phyloP scores from a whole-genome alignment of 176 grass and related monocot species.

The Ensete ventricosum region DNA sequence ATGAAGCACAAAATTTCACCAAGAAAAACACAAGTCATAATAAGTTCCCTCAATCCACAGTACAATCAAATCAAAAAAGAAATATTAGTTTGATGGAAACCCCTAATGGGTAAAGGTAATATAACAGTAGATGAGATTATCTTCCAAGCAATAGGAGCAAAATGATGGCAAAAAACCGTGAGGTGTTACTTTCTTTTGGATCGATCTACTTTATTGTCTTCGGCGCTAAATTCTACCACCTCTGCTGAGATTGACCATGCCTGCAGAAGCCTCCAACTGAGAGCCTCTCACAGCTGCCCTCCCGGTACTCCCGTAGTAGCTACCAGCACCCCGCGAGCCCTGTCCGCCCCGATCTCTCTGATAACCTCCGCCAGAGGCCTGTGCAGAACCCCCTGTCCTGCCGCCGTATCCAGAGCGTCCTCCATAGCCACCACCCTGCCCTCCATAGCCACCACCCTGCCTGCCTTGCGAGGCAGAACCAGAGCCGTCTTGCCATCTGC shows the following conservation, averaged over 20 bases:
- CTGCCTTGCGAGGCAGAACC: conserved; percentile 41
- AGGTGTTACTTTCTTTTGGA: too few species aligned
- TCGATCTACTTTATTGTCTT: too few species aligned
- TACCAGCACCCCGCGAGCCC: neutral
- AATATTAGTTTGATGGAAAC: too few species aligned
- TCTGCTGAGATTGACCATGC: conserved; percentile 82
- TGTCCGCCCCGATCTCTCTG: conserved; percentile 32
- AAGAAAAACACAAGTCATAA: too few species aligned
- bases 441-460: conserved; percentile 23
- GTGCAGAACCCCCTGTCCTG: conserved; percentile 35
- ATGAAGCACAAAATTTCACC: too few species aligned
- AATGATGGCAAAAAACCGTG: too few species aligned
- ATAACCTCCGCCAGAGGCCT: conserved; percentile 35
- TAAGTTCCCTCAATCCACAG: too few species aligned
- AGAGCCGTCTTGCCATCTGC: conserved; percentile 79
- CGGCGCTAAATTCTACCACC: conserved; percentile 41
- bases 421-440: conserved; percentile 21
- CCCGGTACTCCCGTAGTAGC: neutral
- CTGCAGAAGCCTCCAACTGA: conserved; percentile 16
- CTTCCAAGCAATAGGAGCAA: too few species aligned
- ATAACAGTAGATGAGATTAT: too few species aligned
- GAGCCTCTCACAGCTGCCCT: neutral
- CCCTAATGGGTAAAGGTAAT: too few species aligned
- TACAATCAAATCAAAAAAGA: too few species aligned
- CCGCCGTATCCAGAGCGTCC: conserved; percentile 44